phyloP scores from a whole-genome alignment of 2,329 filamentous ascomycete species.

The Bretziella fagacearum region DNA sequence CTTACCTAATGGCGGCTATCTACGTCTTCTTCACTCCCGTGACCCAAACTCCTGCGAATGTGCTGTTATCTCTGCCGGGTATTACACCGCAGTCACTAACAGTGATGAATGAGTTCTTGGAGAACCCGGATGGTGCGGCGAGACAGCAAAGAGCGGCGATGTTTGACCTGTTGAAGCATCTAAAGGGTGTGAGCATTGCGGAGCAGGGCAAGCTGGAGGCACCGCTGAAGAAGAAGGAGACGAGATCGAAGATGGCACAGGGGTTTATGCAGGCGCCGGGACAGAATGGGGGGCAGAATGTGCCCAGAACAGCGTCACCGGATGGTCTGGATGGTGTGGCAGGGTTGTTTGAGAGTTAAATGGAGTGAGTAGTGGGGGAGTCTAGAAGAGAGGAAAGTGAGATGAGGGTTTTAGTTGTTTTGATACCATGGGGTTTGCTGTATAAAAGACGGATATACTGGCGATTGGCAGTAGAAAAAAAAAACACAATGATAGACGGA shows the following conservation, averaged over 20 bases:
- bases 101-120: constrained; percentile 42
- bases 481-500: no score
- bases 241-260: constrained; percentile 44
- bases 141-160: constrained; percentile 67
- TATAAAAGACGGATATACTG: no score
- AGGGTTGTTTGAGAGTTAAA: constrained; percentile 29
- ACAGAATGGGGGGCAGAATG: constrained; percentile 14
- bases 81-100: constrained; percentile 54
- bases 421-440: no score
- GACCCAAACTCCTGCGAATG: constrained; percentile 52
- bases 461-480: no score
- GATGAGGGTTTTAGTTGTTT: no score
- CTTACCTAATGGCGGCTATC: constrained; percentile 71
- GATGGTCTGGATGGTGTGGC: constrained; percentile 39
- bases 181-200: constrained; percentile 81
- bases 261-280: constrained; percentile 43
- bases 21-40: constrained; percentile 55
- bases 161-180: constrained; percentile 65
- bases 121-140: constrained; percentile 41
- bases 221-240: constrained; percentile 30
- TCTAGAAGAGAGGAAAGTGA: no score
- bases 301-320: constrained; percentile 24
- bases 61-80: constrained; percentile 67
- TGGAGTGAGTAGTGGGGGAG: background rate
- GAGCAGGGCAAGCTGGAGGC: constrained; percentile 74